These are phyloP conservation scores for Ramalina intermedia DNA, from an alignment of 495 filamentous ascomycete species.

Conservation along the genomic window DNA sequence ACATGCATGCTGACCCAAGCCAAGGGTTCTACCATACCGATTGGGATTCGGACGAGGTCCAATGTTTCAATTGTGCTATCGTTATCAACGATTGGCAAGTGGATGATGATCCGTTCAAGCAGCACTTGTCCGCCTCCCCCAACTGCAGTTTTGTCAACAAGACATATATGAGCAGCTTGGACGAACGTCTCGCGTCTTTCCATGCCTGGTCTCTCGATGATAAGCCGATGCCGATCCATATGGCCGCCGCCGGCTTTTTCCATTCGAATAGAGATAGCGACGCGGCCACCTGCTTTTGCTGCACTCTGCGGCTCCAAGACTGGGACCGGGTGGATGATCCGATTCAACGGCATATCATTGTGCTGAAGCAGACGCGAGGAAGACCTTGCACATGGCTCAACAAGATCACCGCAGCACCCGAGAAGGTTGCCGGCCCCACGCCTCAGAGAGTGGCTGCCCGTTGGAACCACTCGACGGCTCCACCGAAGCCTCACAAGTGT, in stretches of 20 bases:
- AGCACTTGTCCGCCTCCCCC: slow-evolving; percentile 1
- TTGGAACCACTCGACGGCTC: neutral
- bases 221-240: slow-evolving; percentile 5
- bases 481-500: slow-evolving; percentile 3
- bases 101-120: slow-evolving; percentile 5
- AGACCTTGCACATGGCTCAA: slow-evolving; percentile 2
- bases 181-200: slow-evolving; percentile 7
- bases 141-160: slow-evolving; percentile 5
- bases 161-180: slow-evolving; percentile 4
- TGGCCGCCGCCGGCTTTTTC: slow-evolving; percentile 11
- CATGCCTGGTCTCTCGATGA: slow-evolving; percentile 7
- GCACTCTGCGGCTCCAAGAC: neutral
- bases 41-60: slow-evolving; percentile 4
- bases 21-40: slow-evolving; percentile 6
- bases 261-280: slow-evolving; percentile 7
- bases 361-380: neutral
- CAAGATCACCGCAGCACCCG: slow-evolving; percentile 2
- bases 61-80: slow-evolving; percentile 11
- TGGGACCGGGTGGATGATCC: slow-evolving; percentile 8
- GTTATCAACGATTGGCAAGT: slow-evolving; percentile 3
- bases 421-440: neutral
- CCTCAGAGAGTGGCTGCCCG: neutral
- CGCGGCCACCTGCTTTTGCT: slow-evolving; percentile 8
- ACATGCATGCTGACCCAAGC: neutral
- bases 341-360: neutral